Conservation (phyloP, 2,329 filamentous ascomycete species). For the Thelonectria olida region DNA sequence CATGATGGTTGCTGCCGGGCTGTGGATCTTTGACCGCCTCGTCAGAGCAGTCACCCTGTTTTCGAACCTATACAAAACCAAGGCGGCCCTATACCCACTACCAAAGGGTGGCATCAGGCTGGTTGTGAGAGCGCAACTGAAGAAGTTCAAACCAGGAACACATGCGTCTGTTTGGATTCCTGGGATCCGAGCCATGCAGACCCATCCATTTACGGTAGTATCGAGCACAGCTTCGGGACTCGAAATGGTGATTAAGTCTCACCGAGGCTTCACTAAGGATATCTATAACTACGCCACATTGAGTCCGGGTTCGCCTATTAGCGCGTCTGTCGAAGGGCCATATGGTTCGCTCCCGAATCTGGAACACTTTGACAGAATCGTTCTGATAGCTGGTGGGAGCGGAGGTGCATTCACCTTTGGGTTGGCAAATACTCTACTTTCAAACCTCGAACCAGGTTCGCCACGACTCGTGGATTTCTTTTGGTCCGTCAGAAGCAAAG, state of each 20-base stretch:
- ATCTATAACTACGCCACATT: slow-evolving; percentile 55
- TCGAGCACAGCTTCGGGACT: slow-evolving; percentile 49
- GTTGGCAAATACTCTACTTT: slow-evolving; percentile 15
- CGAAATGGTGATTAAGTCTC: slow-evolving; percentile 61
- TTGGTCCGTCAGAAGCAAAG: slow-evolving; percentile 24
- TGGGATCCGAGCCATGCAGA: slow-evolving; percentile 58
- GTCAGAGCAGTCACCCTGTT: slow-evolving; percentile 41
- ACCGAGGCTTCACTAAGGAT: slow-evolving; percentile 62
- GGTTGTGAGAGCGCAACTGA: slow-evolving; percentile 53
- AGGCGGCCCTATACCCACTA: slow-evolving; percentile 53
- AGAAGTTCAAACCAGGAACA: slow-evolving; percentile 36
- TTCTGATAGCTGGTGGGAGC: slow-evolving; percentile 38
- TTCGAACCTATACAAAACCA: slow-evolving; percentile 13
- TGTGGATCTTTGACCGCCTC: slow-evolving; percentile 58
- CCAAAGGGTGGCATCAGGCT: slow-evolving; percentile 55
- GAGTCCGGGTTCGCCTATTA: slow-evolving; percentile 53
- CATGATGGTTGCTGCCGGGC: slow-evolving; percentile 47
- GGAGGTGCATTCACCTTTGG: slow-evolving; percentile 39
- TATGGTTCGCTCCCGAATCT: slow-evolving; percentile 63
- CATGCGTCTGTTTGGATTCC: slow-evolving; percentile 68
- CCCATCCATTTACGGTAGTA: slow-evolving; percentile 66
- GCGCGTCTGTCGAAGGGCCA: slow-evolving; percentile 61
- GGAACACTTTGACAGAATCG: slow-evolving; percentile 30
- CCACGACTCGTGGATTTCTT: slow-evolving; percentile 18
- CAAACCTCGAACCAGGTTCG: neutral